Base-by-base conservation (phyloP, 805 yeast genomes). In the Cyberlindnera samutprakarnensis region DNA sequence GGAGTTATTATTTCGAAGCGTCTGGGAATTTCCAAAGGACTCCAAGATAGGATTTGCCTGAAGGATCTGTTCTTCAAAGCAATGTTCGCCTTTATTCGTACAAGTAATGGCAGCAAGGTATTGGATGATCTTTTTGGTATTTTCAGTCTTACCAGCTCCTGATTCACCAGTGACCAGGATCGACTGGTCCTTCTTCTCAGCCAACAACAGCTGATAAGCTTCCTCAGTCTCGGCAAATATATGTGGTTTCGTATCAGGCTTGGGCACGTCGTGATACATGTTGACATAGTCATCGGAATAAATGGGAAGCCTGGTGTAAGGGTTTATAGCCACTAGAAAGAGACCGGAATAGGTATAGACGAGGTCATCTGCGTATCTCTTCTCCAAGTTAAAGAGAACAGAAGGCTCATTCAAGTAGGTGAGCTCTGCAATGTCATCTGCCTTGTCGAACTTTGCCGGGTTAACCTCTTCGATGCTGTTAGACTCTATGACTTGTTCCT, bases 81-180 rank as follows among this genome's bases (percentile, higher is more conserved):
- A 64, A 35, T 48, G 26, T 39, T 41, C 25, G 6, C 39, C 38
- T 7, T 32, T 28, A 12, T 34, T 38, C 22, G 49, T 46, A 8
- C 70, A 51, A 2, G 94, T 75, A 18, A 85, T 78, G 7, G 85
- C 76, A 1, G 96, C 85, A 35, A 92, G 66, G 54, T 87, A 92
- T 54, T 88, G 96, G 38, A 92, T 80, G 34, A 92, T 87, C 52
- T 83, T 87, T 56, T 92, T 92, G 5, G 99, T 92, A 46, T 86
- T 92, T 59, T 92, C 98, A 0, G 99, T 92, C 54, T 92, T 92
- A 32, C 99, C 99, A 0, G 99, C 98, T 44, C 99, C 99, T 16
- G 94, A 81, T 54, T 92, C 99, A 42, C 99, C 99, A 0, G 98
- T 92, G n/a, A 92, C 96, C 30, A 92, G 64, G 34, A 92, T 86